Evolutionary conservation across 2,329 filamentous ascomycete genomes (phyloP), one percentile per base, ranked within the genome.

Genomic region (Xylariaceae sp.): DNA sequence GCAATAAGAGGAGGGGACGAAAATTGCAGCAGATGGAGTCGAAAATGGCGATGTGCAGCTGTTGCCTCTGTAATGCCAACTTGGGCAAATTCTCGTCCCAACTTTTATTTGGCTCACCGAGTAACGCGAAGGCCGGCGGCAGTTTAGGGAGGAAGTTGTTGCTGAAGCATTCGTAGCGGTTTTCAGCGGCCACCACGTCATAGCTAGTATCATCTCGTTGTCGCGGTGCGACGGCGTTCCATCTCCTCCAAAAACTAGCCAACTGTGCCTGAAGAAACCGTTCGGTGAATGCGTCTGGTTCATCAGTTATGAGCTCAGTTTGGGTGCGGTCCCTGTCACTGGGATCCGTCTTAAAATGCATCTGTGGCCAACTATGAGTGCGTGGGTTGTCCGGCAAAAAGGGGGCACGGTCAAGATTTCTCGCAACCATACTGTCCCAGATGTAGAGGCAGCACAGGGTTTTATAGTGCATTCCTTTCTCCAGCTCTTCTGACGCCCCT

Each of bases 1-100:
- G n/a, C 4, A 51, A 23, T 13, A 66, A 17, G 0, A 67, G 51
- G 1, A 57, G 4, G 1, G 63, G 56, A 4, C 64, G 44, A 18
- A 66, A 66, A 34, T 66, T 62, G 45, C 49, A 60, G 35, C 64
- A 66, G n/a, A 65, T 2, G 2, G 60, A 62, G 9, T 66, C 60
- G 18, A 58, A 65, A 7, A 66, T 59, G 5, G 61, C 34, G 0
- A 63, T 60, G 17, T 63, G 59, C 8, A 67, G 37, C 5, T 61
- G 44, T 18, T 64, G 61, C 2, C 65, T 44, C 53, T 64, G 63
- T 48, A 64, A 10, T 3, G 54, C 7, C 1, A 66, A 58, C 37
- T 60, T 61, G 1, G 60, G 57, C 3, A 56, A n/a, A 2, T 4
- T 49, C 3, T 51, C 41, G 47, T 66, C 65, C 63, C 61, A 64